Percentiles rank a stretch among this genome's conserved stretches.
phyloP scores from a whole-genome alignment of 2,329 filamentous ascomycete genomes.

The Aspergillus nomiae region DNA sequence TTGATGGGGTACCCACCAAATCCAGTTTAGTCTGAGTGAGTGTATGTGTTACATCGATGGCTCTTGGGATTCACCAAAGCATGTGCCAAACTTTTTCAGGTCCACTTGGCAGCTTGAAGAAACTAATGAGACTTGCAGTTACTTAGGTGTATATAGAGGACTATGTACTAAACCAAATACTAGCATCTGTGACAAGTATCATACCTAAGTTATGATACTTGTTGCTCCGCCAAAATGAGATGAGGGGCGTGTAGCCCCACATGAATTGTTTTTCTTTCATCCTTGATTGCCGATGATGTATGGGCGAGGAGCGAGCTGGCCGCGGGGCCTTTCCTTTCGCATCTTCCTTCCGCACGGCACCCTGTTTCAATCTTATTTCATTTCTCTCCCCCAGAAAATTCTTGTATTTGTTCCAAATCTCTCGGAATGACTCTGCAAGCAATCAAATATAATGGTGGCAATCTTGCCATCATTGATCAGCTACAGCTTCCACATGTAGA shows the following conservation, averaged over 20 bases:
- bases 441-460: slow-evolving; percentile 60
- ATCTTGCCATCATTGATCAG: slow-evolving; percentile 64
- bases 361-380: not conserved
- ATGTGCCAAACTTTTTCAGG: too few species aligned
- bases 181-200: not conserved
- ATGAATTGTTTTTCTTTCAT: not conserved
- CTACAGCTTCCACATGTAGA: slow-evolving; percentile 63
- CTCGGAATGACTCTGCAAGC: slow-evolving; percentile 57
- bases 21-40: too few species aligned
- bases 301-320: not conserved
- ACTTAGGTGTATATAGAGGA: not conserved
- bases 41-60: too few species aligned
- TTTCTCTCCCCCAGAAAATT: not conserved
- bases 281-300: not conserved
- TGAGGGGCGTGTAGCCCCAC: not conserved
- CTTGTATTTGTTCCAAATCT: not conserved
- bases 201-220: not conserved
- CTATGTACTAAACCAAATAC: not conserved
- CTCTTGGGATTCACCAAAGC: too few species aligned
- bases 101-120: too few species aligned
- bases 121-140: too few species aligned
- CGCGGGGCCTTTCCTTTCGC: not conserved
- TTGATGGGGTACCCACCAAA: too few species aligned
- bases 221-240: not conserved
- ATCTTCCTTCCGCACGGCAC: not conserved